Evolutionary conservation across 2,329 filamentous ascomycete species (phyloP).

Genomic region (Monosporascus sp.): DNA sequence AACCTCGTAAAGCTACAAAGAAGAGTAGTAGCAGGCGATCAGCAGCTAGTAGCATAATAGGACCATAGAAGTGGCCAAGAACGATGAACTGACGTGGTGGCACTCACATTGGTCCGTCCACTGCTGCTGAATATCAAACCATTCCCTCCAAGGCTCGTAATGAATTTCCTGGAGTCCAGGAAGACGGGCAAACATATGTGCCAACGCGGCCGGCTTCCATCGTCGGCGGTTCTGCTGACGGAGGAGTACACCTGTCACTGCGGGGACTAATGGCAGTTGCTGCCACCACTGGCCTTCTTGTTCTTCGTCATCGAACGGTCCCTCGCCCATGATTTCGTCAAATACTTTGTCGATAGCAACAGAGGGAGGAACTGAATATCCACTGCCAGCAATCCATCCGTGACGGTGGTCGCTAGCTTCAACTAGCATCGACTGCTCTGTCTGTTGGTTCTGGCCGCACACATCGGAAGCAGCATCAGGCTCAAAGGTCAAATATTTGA

Average conservation of each 20-base stretch:
- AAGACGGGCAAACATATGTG: conserved; percentile 24
- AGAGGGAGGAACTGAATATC: conserved; percentile 6
- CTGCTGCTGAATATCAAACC: conserved; percentile 5
- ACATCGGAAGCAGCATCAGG: conserved; percentile 16
- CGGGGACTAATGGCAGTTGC: conserved; percentile 21
- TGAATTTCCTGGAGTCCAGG: conserved; percentile 26
- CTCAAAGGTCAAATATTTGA: conserved; percentile 29
- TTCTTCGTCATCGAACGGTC: conserved; percentile 17
- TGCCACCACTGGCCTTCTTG: conserved; percentile 20
- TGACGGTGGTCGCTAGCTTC: conserved; percentile 13
- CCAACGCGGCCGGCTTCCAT: conserved; percentile 24
- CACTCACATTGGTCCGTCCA: conserved; percentile 3
- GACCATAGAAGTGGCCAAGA: not conserved
- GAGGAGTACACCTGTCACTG: conserved; percentile 25
- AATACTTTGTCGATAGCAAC: conserved; percentile 18
- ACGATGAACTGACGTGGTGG: not conserved
- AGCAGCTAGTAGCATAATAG: not conserved
- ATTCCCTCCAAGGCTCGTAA: conserved; percentile 29
- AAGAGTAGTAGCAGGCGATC: not conserved
- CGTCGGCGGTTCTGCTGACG: conserved; percentile 27
- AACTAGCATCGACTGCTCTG: not conserved
- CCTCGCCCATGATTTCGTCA: conserved; percentile 13
- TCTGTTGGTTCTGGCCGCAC: conserved; percentile 3
- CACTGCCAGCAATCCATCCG: conserved; percentile 16
- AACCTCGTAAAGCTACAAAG: not conserved